A percentile compares a stretch with the other conserved stretches of the same genome.
phyloP scores from a whole-genome alignment of 2,329 filamentous ascomycete genomes.

The Sporothrix protearum region DNA sequence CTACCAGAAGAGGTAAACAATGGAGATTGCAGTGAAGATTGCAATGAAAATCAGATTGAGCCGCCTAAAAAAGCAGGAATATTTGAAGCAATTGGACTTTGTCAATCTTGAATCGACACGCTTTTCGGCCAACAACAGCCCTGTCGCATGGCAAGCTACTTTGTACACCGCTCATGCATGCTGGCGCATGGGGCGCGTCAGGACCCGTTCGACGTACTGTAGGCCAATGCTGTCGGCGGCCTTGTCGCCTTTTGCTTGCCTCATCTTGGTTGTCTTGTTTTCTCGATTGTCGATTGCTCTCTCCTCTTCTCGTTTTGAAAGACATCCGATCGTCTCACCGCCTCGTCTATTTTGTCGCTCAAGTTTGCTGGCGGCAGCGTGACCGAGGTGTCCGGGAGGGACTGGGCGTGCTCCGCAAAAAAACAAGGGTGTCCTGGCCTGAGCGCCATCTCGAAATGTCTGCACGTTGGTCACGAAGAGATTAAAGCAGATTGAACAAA shows the following conservation, averaged over 20 bases:
- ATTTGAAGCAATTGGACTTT: background rate
- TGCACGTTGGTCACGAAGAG: background rate
- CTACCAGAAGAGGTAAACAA: background rate
- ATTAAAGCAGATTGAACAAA: background rate
- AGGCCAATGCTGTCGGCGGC: background rate
- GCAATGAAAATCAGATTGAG: background rate
- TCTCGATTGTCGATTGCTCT: background rate
- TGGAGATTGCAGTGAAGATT: background rate
- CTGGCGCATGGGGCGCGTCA: background rate
- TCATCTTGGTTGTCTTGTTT: background rate
- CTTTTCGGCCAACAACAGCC: background rate
- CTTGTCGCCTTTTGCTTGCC: background rate
- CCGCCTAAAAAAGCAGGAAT: background rate
- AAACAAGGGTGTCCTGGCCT: slow-evolving; percentile 5
- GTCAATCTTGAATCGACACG: background rate
- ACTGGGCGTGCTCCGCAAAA: background rate
- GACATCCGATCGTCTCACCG: background rate
- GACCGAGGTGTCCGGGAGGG: slow-evolving; percentile 2
- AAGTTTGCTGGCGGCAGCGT: background rate
- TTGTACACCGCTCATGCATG: slow-evolving; percentile 10
- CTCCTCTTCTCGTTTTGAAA: background rate
- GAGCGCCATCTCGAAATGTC: background rate
- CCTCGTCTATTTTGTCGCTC: background rate
- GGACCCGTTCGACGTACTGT: background rate
- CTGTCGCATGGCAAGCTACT: background rate